phyloP scores from a whole-genome alignment of 352 stramenopile genomes.

The Elongisporangium senticosum region DNA sequence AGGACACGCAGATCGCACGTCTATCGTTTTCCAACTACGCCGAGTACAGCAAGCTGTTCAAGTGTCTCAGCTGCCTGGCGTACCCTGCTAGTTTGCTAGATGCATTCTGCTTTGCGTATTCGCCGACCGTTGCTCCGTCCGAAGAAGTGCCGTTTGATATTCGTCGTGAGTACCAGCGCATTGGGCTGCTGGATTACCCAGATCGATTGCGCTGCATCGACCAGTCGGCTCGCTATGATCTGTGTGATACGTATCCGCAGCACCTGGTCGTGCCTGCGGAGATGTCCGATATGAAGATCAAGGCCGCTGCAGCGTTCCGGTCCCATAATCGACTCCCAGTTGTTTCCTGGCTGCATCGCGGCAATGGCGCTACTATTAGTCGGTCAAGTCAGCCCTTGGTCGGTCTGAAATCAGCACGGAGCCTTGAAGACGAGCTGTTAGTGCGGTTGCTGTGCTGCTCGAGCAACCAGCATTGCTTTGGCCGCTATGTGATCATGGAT shows the following conservation, averaged over 20 bases:
- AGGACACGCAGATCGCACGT: constrained; percentile 63
- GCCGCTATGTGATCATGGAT: constrained; percentile 82
- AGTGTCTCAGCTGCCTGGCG: constrained; percentile 68
- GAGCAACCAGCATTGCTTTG: constrained; percentile 33
- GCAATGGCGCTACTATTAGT: constrained; percentile 74
- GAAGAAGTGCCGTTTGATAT: constrained; percentile 79
- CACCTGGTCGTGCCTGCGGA: constrained; percentile 90
- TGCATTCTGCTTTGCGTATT: constrained; percentile 80
- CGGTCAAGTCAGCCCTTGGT: constrained; percentile 77
- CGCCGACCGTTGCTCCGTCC: constrained; percentile 58
- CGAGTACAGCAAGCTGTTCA: constrained; percentile 74
- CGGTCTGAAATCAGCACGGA: constrained; percentile 72
- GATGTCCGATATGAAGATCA: constrained; percentile 89
- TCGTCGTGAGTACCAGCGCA: constrained; percentile 69
- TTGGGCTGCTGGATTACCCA: constrained; percentile 65
- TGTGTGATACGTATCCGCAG: constrained; percentile 94
- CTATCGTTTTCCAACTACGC: constrained; percentile 64
- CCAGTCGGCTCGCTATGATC: constrained; percentile 63
- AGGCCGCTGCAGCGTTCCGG: constrained; percentile 63
- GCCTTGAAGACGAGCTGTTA: constrained; percentile 70
- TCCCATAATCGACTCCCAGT: constrained; percentile 67
- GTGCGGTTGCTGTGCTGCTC: constrained; percentile 65
- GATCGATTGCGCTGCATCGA: constrained; percentile 72
- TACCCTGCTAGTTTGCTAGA: constrained; percentile 71
- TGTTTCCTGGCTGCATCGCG: constrained; percentile 68